Evolutionary conservation across 2,329 filamentous ascomycete genomes (phyloP), one percentile per base, ranked within the genome.

Genomic region (Blumeria hordei): DNA sequence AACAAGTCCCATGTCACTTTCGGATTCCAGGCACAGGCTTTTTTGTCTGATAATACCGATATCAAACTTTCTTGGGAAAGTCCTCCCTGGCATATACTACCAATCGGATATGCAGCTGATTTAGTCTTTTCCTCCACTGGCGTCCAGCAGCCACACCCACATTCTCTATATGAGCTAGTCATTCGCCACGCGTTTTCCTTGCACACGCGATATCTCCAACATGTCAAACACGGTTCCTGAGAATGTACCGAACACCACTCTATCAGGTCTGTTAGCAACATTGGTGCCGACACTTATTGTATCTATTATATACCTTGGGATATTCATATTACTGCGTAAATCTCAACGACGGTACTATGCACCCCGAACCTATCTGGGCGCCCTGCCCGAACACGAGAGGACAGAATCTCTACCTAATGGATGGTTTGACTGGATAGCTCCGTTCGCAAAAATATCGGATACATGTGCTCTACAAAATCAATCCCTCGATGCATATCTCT

Each of bases 401-500:
- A 76, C 75, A 11, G 78, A 78, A 21, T 64, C 70, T 1, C 70
- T 82, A 0, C 77, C 81, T 3, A 71, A 65, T 32, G 81, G 82
- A 55, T 65, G 79, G 49, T 70, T 84, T 62, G 77, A 82, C 61
- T 88, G 83, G 83, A 67, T 87, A 56, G 68, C 69, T 9, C 70
- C 74, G 11, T 84, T 86, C 68, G 82, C 77, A 70, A 75, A 74
- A 61, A 74, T 77, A 45, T 75, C 76, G 3, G 88, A 96, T 65
- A 80, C 80, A 43, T 87, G 85, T 64, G 78, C 88, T 32, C 77
- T 96, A 21, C 85, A 92, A 63, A 87, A 94, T 70, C 86, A 90
- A 66, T 93, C 88, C 0, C 77, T 98, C 59, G 90, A 98, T 66
- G 85, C 84, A 35, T 96, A 90, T 67, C 79, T 96, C 54, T 87